Percentiles rank a stretch among this genome's conserved stretches.
Evolutionary conservation across 2,329 filamentous ascomycete species (phyloP).

Genomic region (Colletotrichum salicis): DNA sequence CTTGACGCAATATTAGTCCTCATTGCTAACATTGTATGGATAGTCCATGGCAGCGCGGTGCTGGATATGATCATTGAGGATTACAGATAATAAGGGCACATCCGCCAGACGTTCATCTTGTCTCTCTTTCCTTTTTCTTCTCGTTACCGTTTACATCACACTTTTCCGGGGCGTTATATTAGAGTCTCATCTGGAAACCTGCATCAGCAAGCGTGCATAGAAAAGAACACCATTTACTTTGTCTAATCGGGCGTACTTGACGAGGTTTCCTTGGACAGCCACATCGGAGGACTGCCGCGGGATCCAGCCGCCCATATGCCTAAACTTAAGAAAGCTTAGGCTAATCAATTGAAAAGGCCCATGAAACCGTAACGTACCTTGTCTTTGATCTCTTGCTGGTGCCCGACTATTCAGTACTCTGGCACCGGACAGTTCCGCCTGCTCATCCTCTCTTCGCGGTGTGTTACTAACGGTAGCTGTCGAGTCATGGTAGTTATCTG

Average conservation of each 20-base stretch:
- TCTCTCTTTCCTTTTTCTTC: not conserved
- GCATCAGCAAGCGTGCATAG: not conserved
- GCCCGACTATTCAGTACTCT: fast-evolving
- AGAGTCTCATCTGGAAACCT: not conserved
- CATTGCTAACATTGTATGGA: no score
- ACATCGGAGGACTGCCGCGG: not conserved
- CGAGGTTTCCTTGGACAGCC: not conserved
- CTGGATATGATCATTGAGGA: conserved; percentile 27
- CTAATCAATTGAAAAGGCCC: not conserved
- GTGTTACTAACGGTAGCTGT: not conserved
- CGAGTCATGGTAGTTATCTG: not conserved
- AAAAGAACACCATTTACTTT: not conserved
- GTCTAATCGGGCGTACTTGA: not conserved
- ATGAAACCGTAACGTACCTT: not conserved
- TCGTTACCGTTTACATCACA: not conserved
- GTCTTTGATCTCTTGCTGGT: not conserved
- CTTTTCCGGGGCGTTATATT: not conserved
- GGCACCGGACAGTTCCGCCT: not conserved
- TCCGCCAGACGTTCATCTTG: not conserved
- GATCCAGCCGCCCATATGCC: not conserved
- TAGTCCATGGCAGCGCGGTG: conserved; percentile 33
- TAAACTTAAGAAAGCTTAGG: not conserved
- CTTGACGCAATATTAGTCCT: no score
- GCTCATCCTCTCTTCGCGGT: not conserved
- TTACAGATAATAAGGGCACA: not conserved